Percentiles rank a stretch among this genome's conserved stretches.
Conservation (phyloP, 2,329 filamentous ascomycete genomes). For the Venturia aucupariae region DNA sequence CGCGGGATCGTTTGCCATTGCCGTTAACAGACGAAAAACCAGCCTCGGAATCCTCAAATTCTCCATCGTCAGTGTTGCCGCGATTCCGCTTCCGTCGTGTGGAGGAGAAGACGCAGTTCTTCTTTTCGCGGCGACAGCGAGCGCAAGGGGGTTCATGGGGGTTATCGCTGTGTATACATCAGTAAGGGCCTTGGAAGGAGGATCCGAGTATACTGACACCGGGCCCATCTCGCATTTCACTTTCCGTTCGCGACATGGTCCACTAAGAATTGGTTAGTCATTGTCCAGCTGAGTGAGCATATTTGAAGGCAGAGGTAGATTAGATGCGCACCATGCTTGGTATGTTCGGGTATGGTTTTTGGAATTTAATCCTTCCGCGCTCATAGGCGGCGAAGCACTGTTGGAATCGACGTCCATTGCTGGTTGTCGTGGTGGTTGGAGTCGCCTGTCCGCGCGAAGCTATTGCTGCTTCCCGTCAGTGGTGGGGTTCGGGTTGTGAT, state of each 20-base stretch:
- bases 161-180: conserved; percentile 49
- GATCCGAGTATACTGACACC: conserved; percentile 37
- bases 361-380: background rate
- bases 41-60: conserved; percentile 46
- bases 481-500: background rate
- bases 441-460: conserved; percentile 7
- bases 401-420: conserved; percentile 5
- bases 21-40: conserved; percentile 49
- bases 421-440: background rate
- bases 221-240: conserved; percentile 52
- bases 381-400: conserved; percentile 8
- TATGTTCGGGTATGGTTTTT: conserved; percentile 30
- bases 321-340: conserved; percentile 40
- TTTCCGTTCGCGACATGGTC: conserved; percentile 37
- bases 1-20: background rate
- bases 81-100: conserved; percentile 71
- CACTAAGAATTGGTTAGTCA: conserved; percentile 7
- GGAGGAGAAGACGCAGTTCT: conserved; percentile 94
- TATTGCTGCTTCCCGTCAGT: background rate
- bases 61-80: conserved; percentile 33
- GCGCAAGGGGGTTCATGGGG: conserved; percentile 90
- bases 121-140: conserved; percentile 86
- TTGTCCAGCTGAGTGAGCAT: background rate
- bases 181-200: background rate
- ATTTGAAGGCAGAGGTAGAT: conserved; percentile 26